phyloP scores from a whole-genome alignment of 352 stramenopile genomes.

The Phytopythium kandeliae region DNA sequence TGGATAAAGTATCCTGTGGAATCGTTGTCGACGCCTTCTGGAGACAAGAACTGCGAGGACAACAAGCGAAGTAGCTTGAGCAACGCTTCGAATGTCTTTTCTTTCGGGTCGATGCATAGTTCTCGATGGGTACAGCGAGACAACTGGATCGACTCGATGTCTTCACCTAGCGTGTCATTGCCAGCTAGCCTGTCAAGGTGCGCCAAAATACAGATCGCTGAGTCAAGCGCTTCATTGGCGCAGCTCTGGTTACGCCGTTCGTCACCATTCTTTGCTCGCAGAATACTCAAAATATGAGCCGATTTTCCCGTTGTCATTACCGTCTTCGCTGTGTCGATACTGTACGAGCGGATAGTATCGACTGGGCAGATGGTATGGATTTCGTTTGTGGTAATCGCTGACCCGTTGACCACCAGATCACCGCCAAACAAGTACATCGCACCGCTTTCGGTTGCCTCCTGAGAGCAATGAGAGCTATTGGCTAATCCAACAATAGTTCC shows the following conservation, averaged over 20 bases:
- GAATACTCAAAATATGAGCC: conserved; percentile 33
- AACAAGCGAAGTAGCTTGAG: conserved; percentile 45
- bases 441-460: conserved; percentile 11
- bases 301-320: conserved; percentile 54
- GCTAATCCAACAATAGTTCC: conserved; percentile 48
- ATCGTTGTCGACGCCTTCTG: conserved; percentile 8
- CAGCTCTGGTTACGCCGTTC: conserved; percentile 36
- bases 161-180: conserved; percentile 67
- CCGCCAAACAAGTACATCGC: conserved; percentile 47
- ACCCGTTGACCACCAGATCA: conserved; percentile 19
- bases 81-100: conserved; percentile 63
- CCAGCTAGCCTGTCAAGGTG: conserved; percentile 76
- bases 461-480: conserved; percentile 21
- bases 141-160: conserved; percentile 71
- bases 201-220: conserved; percentile 65
- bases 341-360: conserved; percentile 35
- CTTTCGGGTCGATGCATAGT: conserved; percentile 76
- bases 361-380: conserved; percentile 26
- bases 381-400: conserved; percentile 12
- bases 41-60: conserved; percentile 18
- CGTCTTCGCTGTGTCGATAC: conserved; percentile 35
- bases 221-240: conserved; percentile 40
- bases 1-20: conserved; percentile 23
- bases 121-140: conserved; percentile 72
- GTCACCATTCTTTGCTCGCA: conserved; percentile 40